Percentiles rank a stretch among this genome's conserved stretches.
Conservation (phyloP, 2,329 filamentous ascomycete genomes). For the Ophiostoma novo-ulmi region DNA sequence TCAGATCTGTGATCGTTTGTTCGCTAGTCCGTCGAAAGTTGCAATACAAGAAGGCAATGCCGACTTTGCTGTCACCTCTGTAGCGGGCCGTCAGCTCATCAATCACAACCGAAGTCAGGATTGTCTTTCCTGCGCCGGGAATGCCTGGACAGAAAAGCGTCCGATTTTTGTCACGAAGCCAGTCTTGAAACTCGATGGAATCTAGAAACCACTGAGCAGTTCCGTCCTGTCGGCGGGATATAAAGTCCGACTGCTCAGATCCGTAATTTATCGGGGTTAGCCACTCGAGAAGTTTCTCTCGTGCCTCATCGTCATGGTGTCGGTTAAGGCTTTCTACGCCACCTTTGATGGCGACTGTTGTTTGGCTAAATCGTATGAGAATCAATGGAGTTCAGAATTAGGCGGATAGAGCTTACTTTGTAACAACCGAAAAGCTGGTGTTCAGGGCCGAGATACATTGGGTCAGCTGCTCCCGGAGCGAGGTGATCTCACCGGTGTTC, state of each 20-base stretch:
- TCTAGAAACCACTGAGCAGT: conserved; percentile 1
- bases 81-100: background rate
- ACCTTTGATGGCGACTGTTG: background rate
- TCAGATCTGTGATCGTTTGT: background rate
- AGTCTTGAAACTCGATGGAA: background rate
- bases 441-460: background rate
- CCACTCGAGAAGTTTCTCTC: background rate
- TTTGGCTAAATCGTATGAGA: background rate
- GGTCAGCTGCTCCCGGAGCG: background rate
- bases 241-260: background rate
- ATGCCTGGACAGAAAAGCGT: conserved; percentile 7
- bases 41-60: conserved; percentile 6
- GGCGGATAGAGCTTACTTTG: background rate
- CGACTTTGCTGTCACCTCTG: background rate
- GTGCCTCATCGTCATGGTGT: background rate
- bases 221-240: background rate
- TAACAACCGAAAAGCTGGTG: background rate
- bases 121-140: background rate
- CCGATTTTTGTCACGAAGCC: background rate
- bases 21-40: background rate
- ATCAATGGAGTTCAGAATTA: background rate
- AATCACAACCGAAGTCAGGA: background rate
- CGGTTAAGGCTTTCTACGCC: background rate
- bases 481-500: background rate
- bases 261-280: background rate